phyloP scores from a whole-genome alignment of 768 basidiomycete genomes.

The Xanthoconium purpureum region DNA sequence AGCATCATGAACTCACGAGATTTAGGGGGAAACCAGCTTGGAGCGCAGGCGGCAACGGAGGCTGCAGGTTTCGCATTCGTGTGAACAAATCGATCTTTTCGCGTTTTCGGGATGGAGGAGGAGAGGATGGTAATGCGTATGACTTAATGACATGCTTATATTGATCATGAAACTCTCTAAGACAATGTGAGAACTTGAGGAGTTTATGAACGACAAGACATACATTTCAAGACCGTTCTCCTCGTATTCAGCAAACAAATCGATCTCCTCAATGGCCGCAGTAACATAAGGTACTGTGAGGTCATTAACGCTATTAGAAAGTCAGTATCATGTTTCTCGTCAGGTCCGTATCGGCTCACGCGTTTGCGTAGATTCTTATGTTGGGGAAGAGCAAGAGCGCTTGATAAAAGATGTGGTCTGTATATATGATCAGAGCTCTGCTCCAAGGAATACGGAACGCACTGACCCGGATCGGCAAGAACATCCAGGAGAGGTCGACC shows the following conservation, averaged over 20 bases:
- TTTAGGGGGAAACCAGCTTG: constrained; percentile 68
- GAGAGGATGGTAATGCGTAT: constrained; percentile 44
- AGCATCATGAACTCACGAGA: constrained; percentile 44
- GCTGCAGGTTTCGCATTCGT: constrained; percentile 36
- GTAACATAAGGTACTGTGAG: constrained; percentile 81
- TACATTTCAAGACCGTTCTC: constrained; percentile 63
- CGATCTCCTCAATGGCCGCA: constrained; percentile 63
- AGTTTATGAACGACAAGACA: constrained; percentile 16
- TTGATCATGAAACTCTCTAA: constrained; percentile 54
- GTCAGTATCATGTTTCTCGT: neutral
- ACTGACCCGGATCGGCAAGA: constrained; percentile 74
- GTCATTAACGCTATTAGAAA: constrained; percentile 57
- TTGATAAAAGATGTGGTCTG: constrained; percentile 75
- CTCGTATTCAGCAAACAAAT: constrained; percentile 59
- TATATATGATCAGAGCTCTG: neutral
- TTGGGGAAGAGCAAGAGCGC: constrained; percentile 64
- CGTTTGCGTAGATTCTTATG: constrained; percentile 78
- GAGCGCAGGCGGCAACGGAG: constrained; percentile 56
- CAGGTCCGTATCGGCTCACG: constrained; percentile 39
- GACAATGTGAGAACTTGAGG: constrained; percentile 4
- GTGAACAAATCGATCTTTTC: constrained; percentile 41
- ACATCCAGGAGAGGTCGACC: constrained; percentile 70
- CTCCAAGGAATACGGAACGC: neutral
- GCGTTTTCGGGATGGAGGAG: constrained; percentile 45
- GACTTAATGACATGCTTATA: constrained; percentile 57